Evolutionary conservation across 306 rosid species (phyloP), one percentile per base, ranked within the genome.

Genomic region (Macrotyloma uniflorum): DNA sequence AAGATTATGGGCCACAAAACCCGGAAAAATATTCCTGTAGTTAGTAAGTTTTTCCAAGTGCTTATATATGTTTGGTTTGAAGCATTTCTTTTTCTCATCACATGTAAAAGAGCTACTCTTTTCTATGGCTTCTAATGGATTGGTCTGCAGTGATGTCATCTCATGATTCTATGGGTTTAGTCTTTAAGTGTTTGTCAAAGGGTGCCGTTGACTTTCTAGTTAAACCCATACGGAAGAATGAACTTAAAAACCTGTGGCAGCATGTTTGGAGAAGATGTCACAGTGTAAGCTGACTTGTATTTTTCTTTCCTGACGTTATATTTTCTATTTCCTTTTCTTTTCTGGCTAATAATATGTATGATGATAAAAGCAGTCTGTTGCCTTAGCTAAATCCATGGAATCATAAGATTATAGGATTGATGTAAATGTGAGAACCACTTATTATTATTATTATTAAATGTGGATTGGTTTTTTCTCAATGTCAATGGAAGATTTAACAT

Each of bases 241-340:
- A 94, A 88, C 98, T 94, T 53, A 94, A 94, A 85, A 94, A 88
- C 86, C 93, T 94, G 32, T 94, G 98, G 98, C 97, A 92, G 89
- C 98, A 94, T 79, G 93, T 94, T 72, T 94, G 98, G 98, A 92
- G 98, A 79, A 87, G 97, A 92, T 94, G 95, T 78, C 98, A 94
- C 76, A 90, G 96, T 83, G 98, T 94, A 85, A 94, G 98, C 84
- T 59, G 50, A 46, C 71, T 65, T 53, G 30, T 63, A 73, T 69
- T 58, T 78, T 81, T 38, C 66, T 32, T 63, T 58, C 58, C 49
- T 42, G 33, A 71, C 70, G 18, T 24, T 47, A 13, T 40, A 14
- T 33, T 35, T 75, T 58, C 71, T 65, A 12, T 70, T 72, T 42
- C 6, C 19, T 28, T 67, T 75, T 67, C 35, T 81, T 67, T 75